These are phyloP conservation scores for Phyllosticta citrichinensis DNA, from an alignment of 2,329 filamentous ascomycete genomes.

Conservation along the genomic window DNA sequence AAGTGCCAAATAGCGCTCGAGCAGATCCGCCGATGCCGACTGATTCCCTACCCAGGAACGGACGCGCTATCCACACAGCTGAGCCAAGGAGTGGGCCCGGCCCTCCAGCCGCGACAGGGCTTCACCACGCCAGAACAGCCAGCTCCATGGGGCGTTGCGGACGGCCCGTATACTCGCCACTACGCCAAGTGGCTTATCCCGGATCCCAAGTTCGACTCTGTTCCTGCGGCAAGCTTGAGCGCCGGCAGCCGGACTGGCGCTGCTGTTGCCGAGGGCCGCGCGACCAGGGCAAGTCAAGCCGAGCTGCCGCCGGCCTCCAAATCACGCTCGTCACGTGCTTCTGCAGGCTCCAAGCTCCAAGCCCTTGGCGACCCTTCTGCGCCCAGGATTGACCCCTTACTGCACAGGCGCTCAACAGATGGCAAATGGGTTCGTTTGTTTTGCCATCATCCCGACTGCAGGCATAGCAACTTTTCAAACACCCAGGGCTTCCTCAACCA, in stretches of 20 bases:
- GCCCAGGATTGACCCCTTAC: constrained; percentile 64
- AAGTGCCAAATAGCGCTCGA: constrained; percentile 92
- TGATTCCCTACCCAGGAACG: constrained; percentile 79
- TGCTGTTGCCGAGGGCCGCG: constrained; percentile 53
- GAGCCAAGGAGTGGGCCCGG: constrained; percentile 62
- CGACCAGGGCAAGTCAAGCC: constrained; percentile 65
- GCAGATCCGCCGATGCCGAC: constrained; percentile 81
- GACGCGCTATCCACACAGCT: constrained; percentile 58
- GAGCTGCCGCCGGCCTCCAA: constrained; percentile 43
- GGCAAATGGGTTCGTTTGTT: constrained; percentile 81
- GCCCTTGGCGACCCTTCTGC: constrained; percentile 33
- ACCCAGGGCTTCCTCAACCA: constrained; percentile 99
- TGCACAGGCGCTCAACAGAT: constrained; percentile 73
- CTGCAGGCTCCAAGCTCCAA: constrained; percentile 36
- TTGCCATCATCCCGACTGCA: constrained; percentile 60
- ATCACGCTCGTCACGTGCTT: constrained; percentile 48
- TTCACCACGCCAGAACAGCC: constrained; percentile 65
- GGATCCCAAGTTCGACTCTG: constrained; percentile 68
- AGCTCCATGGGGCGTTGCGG: constrained; percentile 78
- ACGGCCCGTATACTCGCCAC: constrained; percentile 88
- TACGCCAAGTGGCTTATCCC: constrained; percentile 93
- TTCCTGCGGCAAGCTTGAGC: constrained; percentile 27
- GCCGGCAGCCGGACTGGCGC: constrained; percentile 27
- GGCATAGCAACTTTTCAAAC: constrained; percentile 85
- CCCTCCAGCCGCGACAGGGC: constrained; percentile 52